Evolutionary conservation across 306 rosid species (phyloP).

Genomic region (Neltuma alba): DNA sequence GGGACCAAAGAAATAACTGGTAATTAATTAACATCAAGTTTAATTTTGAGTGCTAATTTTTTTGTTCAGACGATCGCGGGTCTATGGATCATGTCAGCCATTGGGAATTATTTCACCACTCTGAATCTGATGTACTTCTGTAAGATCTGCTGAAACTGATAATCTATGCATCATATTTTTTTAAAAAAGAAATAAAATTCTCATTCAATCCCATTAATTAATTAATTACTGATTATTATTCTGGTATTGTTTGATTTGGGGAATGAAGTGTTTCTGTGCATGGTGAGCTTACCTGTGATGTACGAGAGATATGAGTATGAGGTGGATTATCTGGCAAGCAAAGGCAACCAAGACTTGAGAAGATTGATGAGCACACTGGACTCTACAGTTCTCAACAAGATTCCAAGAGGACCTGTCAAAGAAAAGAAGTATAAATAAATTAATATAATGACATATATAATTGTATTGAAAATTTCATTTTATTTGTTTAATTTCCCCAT

Average conservation of each 20-base stretch:
- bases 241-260: neutral
- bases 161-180: neutral
- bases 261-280: neutral
- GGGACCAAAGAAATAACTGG: too few species aligned
- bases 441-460: neutral
- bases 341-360: conserved; percentile 15
- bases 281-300: conserved; percentile 5
- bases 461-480: neutral
- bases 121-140: neutral
- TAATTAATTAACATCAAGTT: too few species aligned
- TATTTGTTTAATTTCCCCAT: neutral
- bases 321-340: conserved; percentile 20
- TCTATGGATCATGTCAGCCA: conserved; percentile 8
- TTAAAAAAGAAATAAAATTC: neutral
- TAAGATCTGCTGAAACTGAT: neutral
- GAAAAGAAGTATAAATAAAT: conserved; percentile 7
- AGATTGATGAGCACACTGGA: neutral
- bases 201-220: neutral
- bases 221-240: neutral
- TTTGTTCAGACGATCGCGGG: conserved; percentile 2
- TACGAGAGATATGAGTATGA: conserved; percentile 19
- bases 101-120: conserved; percentile 4
- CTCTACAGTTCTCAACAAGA: conserved; percentile 7
- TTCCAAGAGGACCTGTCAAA: conserved; percentile 24
- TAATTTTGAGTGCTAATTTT: neutral